Evolutionary conservation across 2,329 filamentous ascomycete species (phyloP).

Genomic region (Didymella glomerata): DNA sequence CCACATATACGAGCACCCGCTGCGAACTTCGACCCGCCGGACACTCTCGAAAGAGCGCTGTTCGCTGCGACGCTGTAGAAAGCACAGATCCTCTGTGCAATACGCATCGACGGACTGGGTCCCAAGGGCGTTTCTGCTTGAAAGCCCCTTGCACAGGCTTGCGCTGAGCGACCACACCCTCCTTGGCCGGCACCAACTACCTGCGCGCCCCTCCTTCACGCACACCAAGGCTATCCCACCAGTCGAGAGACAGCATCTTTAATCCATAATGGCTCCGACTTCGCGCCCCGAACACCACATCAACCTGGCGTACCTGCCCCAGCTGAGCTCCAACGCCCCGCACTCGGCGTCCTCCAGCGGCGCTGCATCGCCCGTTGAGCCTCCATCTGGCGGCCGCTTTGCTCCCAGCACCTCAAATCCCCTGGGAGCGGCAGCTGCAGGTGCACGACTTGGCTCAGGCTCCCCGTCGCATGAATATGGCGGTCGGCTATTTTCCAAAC

Average conservation of each 20-base stretch:
- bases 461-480: slow-evolving; percentile 94
- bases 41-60: slow-evolving; percentile 28
- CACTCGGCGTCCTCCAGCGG: slow-evolving; percentile 82
- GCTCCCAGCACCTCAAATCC: slow-evolving; percentile 72
- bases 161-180: slow-evolving; percentile 39
- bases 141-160: slow-evolving; percentile 30
- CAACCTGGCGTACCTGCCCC: slow-evolving; percentile 81
- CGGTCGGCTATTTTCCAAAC: slow-evolving; percentile 85
- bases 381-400: slow-evolving; percentile 73
- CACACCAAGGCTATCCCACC: slow-evolving; percentile 20
- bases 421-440: slow-evolving; percentile 60
- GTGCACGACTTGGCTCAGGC: slow-evolving; percentile 81
- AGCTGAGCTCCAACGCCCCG: slow-evolving; percentile 70
- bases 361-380: slow-evolving; percentile 81
- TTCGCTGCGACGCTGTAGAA: slow-evolving; percentile 17
- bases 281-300: slow-evolving; percentile 81
- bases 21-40: slow-evolving; percentile 3
- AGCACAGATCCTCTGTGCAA: slow-evolving; percentile 6
- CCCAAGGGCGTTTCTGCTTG: slow-evolving; percentile 15
- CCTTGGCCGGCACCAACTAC: slow-evolving; percentile 52
- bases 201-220: slow-evolving; percentile 1
- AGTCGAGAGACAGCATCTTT: slow-evolving; percentile 52
- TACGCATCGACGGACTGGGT: slow-evolving; percentile 16
- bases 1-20: slow-evolving; percentile 13
- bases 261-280: slow-evolving; percentile 90